phyloP scores from a whole-genome alignment of 2,329 filamentous ascomycete genomes.

The Diplodia sapinea region DNA sequence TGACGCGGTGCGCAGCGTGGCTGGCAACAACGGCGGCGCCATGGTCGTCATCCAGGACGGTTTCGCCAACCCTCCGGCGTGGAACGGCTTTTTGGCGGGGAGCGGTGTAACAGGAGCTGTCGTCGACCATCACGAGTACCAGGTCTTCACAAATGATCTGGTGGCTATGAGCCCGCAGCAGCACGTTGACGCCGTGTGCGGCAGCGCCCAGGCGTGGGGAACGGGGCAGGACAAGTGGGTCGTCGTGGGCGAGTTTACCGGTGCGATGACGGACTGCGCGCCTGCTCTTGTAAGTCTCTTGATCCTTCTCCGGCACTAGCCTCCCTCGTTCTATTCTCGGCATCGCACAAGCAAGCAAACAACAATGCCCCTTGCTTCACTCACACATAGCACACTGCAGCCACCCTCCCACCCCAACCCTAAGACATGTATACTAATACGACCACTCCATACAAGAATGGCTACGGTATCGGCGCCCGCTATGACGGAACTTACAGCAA shows the following conservation, averaged over 20 bases:
- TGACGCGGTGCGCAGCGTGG: conserved; percentile 53
- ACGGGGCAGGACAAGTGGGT: conserved; percentile 65
- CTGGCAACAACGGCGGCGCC: conserved; percentile 45
- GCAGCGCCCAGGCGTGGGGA: conserved; percentile 55
- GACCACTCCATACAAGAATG: conserved; percentile 42
- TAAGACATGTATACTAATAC: neutral
- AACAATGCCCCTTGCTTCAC: neutral
- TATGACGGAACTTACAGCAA: conserved; percentile 62
- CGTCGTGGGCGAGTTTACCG: conserved; percentile 72
- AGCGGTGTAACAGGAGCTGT: conserved; percentile 60
- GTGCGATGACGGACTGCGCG: conserved; percentile 68
- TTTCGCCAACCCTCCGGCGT: conserved; percentile 60
- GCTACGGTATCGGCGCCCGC: conserved; percentile 64
- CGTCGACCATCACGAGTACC: conserved; percentile 73
- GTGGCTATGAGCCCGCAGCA: conserved; percentile 58
- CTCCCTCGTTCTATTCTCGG: neutral
- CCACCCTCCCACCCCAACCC: neutral
- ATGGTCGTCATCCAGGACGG: conserved; percentile 64
- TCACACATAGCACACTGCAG: neutral
- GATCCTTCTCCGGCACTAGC: neutral
- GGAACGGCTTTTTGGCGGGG: conserved; percentile 67
- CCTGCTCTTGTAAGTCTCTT: conserved; percentile 42
- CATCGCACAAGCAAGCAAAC: neutral
- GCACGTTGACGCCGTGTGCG: conserved; percentile 64
- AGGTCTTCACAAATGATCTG: conserved; percentile 63